These are phyloP conservation scores for Linanthus parryae DNA, from an alignment of 148 eudicot genomes.

Conservation along the genomic window DNA sequence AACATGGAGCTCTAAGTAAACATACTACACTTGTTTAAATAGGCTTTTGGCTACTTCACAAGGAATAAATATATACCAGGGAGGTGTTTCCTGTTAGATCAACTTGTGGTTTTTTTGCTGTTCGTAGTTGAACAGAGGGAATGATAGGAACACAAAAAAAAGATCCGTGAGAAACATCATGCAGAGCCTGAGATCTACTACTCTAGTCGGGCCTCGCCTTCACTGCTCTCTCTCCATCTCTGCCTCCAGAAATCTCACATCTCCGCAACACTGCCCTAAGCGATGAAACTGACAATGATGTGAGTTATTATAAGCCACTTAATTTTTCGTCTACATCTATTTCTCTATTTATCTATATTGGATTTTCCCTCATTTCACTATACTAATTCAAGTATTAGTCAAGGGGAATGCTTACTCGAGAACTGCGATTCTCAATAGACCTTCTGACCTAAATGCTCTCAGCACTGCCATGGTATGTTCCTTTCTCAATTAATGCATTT, in stretches of 20 bases:
- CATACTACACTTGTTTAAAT: no score
- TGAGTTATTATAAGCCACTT: conserved; percentile 4
- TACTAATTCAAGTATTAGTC: conserved; percentile 37
- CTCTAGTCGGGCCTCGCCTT: conserved; percentile 13
- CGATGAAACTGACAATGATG: conserved; percentile 20
- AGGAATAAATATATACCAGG: no score
- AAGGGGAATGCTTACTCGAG: conserved; percentile 49
- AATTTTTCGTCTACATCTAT: not conserved
- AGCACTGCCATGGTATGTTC: conserved; percentile 40
- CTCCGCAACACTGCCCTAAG: conserved; percentile 4
- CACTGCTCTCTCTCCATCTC: conserved; percentile 2
- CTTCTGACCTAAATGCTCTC: conserved; percentile 54
- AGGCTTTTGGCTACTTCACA: no score
- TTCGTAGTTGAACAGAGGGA: no score
- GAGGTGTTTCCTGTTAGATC: no score
- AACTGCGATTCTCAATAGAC: conserved; percentile 70
- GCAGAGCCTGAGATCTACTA: conserved; percentile 20
- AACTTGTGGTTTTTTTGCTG: no score
- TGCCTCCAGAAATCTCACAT: conserved; percentile 4
- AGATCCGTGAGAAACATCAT: no score
- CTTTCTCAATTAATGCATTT: no score
- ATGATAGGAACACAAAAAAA: no score
- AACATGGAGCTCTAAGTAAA: no score
- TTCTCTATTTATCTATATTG: not conserved
- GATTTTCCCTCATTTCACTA: not conserved